Evolutionary conservation across 2,329 filamentous ascomycete species (phyloP), one percentile per base, ranked within the genome.

Genomic region (Colletotrichum sp.): DNA sequence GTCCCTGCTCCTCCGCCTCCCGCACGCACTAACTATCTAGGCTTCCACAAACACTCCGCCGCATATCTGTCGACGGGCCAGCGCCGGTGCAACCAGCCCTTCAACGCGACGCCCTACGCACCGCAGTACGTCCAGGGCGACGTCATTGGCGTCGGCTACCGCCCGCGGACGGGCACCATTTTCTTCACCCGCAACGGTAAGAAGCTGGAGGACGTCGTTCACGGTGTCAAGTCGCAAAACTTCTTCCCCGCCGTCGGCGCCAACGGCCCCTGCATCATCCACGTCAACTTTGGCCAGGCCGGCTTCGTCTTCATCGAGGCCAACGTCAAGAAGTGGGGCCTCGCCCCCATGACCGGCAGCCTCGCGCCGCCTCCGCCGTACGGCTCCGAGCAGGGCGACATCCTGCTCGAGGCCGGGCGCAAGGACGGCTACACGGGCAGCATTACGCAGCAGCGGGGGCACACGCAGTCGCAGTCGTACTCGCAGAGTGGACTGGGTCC

Each of bases 171-270:
- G 0, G 97, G 97, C 34, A 96, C 96, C 15, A 93, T 99, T 72
- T 99, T 99, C 88, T 99, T 99, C 86, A 99, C 97, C 1, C 94
- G 97, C 79, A 99, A 99, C 84, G 97, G 97, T 81, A 99, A 99
- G 88, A 96, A 97, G 83, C 89, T 99, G 28, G 97, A 99, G 77
- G 97, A 99, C 81, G 95, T 98, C 13, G 94, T 93, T 26, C 96
- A 99, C 80, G 97, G 96, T 6, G 88, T 98, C 77, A 99, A 99
- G 84, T 91, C 94, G 12, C 97, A 97, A 81, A 99, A 99, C 84
- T 97, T 99, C 87, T 99, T 99, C 86, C 97, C 97, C 1, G 97
- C 97, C 0, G 92, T 99, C n/a, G 97, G 97, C 59, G 96, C 97
- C 73, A 98, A 97, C 82, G 97, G 97, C 1, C 97, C 97, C 18